Evolutionary conservation across 176 grass and related monocot species (phyloP).

Genomic region (Hordeum vulgare): DNA sequence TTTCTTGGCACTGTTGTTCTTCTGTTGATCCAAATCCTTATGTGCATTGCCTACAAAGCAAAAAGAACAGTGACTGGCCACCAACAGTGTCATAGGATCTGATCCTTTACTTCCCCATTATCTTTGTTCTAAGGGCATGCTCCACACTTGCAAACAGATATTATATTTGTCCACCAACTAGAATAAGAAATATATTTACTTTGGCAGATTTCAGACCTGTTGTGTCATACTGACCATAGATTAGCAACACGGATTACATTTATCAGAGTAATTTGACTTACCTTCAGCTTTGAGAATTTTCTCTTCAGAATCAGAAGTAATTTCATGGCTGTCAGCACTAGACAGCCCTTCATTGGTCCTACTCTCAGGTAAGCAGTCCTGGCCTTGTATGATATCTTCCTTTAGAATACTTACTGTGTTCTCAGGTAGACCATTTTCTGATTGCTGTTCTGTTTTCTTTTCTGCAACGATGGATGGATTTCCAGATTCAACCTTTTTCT

Average conservation of each 20-base stretch:
- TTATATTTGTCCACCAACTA: background rate
- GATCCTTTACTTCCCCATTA: no score
- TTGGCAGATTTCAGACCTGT: background rate
- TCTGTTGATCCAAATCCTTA: constrained; percentile 50
- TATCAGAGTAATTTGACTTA: background rate
- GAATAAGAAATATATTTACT: background rate
- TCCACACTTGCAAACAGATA: no score
- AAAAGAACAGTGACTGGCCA: constrained; percentile 10
- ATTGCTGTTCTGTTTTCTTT: constrained; percentile 19
- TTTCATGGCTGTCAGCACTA: constrained; percentile 22
- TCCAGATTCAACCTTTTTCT: constrained; percentile 37
- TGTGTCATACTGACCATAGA: background rate
- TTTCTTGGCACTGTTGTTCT: constrained; percentile 34
- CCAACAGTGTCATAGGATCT: background rate
- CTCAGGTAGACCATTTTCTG: constrained; percentile 19
- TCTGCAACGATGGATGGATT: constrained; percentile 7
- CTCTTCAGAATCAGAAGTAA: constrained; percentile 15
- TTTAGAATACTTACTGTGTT: constrained; percentile 1
- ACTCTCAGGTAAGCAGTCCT: constrained; percentile 22
- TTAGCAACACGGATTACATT: constrained; percentile 4
- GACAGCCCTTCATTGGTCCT: constrained; percentile 12
- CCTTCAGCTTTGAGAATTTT: constrained; percentile 46
- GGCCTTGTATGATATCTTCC: constrained; percentile 27
- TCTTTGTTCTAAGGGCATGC: no score
- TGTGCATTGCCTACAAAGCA: constrained; percentile 35